Evolutionary conservation across 768 basidiomycete genomes (phyloP), one percentile per base, ranked within the genome.

Genomic region (Lactarius tabidus): DNA sequence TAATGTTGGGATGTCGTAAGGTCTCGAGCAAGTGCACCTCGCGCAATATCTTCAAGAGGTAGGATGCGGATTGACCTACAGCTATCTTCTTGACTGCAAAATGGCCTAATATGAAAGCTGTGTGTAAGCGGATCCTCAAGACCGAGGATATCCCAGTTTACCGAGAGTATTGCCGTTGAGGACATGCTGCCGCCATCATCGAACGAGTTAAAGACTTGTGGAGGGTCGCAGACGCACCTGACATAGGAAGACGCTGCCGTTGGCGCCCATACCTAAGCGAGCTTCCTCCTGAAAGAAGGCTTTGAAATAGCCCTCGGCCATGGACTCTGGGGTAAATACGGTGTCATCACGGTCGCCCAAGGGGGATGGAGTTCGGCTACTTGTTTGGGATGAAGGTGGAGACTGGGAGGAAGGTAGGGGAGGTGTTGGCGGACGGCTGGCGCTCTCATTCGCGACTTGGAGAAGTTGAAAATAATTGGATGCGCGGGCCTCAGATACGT

Each of bases 41-140:
- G 52, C 85, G 85, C 43, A 95, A 78, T 61, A 91, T 94, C 57
- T 86, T 87, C 45, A 94, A 77, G 7, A 96, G 79, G 77, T 95
- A 95, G 2, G 87, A 81, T 69, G 93, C 90, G 0, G 93, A 95
- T 72, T 92, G 86, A 56, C 95, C 95, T 0, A 98, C 91, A 0
- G 96, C 94, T 26, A 98, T 93, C 75, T 97, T 98, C 79, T 98
- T 98, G 55, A 97, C 91, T 0, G 95, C 95, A 74, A 95, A 97
- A 69, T 87, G 88, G 33, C 91, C 91, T 84, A 69, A 55, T 15
- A 14, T 59, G 36, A 61, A 51, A 63, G 41, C 33, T 33, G 41
- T 41, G 68, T 29, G 45, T 45, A 69, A 57, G 56, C 55, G 38
- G 53, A 54, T 56, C 64, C 18, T 14, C 23, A 29, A 43, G 39